Base-by-base conservation (phyloP, 2,329 filamentous ascomycete species). In the Aspergillus flavus region DNA sequence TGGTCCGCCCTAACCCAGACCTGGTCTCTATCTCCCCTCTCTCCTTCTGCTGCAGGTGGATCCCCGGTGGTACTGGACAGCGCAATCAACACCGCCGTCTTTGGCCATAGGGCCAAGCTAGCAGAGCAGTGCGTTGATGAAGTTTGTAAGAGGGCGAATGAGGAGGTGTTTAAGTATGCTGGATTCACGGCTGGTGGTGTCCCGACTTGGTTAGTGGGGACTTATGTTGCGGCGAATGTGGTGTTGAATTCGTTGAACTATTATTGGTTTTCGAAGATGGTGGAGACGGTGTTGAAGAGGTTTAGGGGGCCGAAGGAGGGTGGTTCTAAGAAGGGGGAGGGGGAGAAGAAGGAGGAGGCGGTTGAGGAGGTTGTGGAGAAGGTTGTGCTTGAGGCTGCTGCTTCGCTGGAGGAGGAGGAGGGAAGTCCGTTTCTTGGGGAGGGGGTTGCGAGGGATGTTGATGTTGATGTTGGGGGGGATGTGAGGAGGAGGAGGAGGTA, bases 401-500 rank as follows among this genome's bases (percentile, higher is more conserved):
- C 71, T 1, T 68, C 69, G 57, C 59, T 76, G 54, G 70, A 72
- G 55, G 59, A 73, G 57, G 71, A 78, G 26, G 75, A 78, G 59
- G 70, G 69, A 1, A 70, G 69, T 32, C 61, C 74, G 2, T 64
- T 73, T 55, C 64, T 66, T 14, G 74, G 72, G 12, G 73, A 76
- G 2, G 48, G 65, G 26, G 46, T 64, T 3, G 62, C 65, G 9
- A 66, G 68, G 58, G 76, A 93, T 88, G 46, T 91, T 90, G 11
- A 92, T 89, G 91, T 97, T 6, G 14, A 16, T 94, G 32, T 34
- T 34, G 74, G 93, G 89, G 79, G 97, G 94, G 32, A 97, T 85
- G 78, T 97, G 93, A 28, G 92, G n/a, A 69, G 67, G 58, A 69
- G 67, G 58, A 66, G 74, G 46, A 74, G 68, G 34, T 62, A 7